Conservation (phyloP, 495 filamentous ascomycete species). For the Neurospora sp. region DNA sequence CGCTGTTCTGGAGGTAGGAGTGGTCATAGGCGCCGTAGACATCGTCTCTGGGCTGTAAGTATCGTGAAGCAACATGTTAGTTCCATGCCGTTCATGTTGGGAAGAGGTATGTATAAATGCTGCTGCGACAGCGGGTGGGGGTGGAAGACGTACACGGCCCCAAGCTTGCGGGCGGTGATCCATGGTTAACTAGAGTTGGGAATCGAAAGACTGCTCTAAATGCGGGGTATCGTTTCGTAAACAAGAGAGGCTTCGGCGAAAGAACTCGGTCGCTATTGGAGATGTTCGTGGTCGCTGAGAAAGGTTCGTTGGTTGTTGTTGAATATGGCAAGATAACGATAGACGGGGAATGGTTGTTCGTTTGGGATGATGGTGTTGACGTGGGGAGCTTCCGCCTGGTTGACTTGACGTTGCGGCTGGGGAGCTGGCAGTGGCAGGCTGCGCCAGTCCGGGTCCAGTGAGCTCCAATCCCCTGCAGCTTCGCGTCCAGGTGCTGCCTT, state of each 20-base stretch:
- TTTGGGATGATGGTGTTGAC: constrained; percentile 10
- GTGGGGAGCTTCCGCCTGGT: background rate
- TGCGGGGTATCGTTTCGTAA: background rate
- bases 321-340: background rate
- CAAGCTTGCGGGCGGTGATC: constrained; percentile 93
- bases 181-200: constrained; percentile 41
- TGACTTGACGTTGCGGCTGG: constrained; percentile 19
- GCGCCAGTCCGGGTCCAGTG: background rate
- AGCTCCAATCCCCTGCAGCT: constrained; percentile 13
- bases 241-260: background rate
- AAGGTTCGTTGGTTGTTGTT: background rate
- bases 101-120: background rate
- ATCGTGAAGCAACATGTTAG: constrained; percentile 1
- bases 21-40: constrained; percentile 86
- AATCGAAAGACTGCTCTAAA: constrained; percentile 3
- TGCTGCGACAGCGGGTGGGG: background rate
- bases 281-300: background rate
- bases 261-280: background rate
- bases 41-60: constrained; percentile 76
- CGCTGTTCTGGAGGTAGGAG: constrained; percentile 61
- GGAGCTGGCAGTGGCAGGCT: constrained; percentile 10
- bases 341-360: background rate
- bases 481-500: constrained; percentile 33
- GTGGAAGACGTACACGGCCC: constrained; percentile 66
- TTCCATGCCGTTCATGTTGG: background rate